These are phyloP conservation scores for Quercus lobata DNA, from an alignment of 331 rosid species.

Conservation along the genomic window DNA sequence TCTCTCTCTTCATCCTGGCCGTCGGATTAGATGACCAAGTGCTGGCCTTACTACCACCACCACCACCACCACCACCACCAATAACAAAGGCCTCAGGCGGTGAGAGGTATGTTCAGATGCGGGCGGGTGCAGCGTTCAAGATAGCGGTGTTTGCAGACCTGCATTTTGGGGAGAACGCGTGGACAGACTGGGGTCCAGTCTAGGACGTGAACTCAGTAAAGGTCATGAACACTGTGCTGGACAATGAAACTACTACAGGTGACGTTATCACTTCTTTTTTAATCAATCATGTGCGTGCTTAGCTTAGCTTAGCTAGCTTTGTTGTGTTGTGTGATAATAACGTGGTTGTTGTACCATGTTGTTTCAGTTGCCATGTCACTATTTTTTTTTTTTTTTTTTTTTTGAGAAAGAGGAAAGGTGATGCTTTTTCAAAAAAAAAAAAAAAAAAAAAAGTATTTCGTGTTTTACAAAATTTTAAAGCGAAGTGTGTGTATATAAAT, in stretches of 20 bases:
- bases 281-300: too few species aligned
- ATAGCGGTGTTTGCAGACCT: slow-evolving; percentile 72
- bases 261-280: not conserved
- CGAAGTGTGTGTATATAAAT: too few species aligned
- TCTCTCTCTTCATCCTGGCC: slow-evolving; percentile 1
- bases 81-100: not conserved
- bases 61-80: too few species aligned
- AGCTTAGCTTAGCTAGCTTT: too few species aligned
- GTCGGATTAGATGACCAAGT: not conserved
- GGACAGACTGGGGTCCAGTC: slow-evolving; percentile 69
- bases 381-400: too few species aligned
- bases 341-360: too few species aligned
- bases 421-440: too few species aligned
- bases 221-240: slow-evolving; percentile 42
- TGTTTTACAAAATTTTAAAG: too few species aligned
- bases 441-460: too few species aligned
- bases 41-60: not conserved
- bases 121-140: slow-evolving; percentile 44
- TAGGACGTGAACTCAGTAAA: slow-evolving; percentile 59
- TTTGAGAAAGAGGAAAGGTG: too few species aligned
- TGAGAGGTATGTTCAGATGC: slow-evolving; percentile 30
- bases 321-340: too few species aligned
- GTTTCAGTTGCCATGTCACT: too few species aligned
- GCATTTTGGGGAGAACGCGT: slow-evolving; percentile 74
- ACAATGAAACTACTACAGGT: slow-evolving; percentile 77